phyloP scores from a whole-genome alignment of 352 stramenopile genomes.

The Phytophthora litchii region DNA sequence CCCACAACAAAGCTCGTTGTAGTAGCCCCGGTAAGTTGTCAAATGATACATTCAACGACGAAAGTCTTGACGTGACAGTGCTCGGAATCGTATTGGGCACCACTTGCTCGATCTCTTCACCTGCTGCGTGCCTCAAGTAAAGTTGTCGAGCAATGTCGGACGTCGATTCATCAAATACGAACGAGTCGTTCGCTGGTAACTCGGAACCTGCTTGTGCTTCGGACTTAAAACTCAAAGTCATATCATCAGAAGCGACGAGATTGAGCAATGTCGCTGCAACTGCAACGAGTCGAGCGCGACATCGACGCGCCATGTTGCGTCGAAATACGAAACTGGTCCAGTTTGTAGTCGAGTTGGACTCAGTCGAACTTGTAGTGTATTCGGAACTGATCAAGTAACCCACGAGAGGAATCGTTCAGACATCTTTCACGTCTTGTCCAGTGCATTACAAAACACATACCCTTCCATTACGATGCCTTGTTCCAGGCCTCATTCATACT shows the following conservation, averaged over 20 bases:
- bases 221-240: constrained; percentile 24
- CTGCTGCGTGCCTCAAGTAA: constrained; percentile 32
- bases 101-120: constrained; percentile 17
- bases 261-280: background rate
- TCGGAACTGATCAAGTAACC: constrained; percentile 29
- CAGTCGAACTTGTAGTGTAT: constrained; percentile 15
- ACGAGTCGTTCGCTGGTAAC: constrained; percentile 32
- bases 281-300: constrained; percentile 14
- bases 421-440: constrained; percentile 7
- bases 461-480: constrained; percentile 11
- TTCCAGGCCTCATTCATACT: constrained; percentile 2
- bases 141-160: constrained; percentile 44
- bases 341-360: constrained; percentile 9
- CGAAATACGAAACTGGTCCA: constrained; percentile 27
- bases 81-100: constrained; percentile 23
- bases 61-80: constrained; percentile 24
- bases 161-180: constrained; percentile 36
- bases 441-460: constrained; percentile 18
- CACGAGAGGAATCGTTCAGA: constrained; percentile 17
- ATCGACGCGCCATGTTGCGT: constrained; percentile 26
- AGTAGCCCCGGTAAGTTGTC: constrained; percentile 33
- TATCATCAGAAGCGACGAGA: constrained; percentile 13
- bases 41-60: constrained; percentile 22
- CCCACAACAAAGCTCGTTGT: constrained; percentile 46
- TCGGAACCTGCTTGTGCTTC: constrained; percentile 13